Base-by-base conservation (phyloP, 2,329 filamentous ascomycete species). In the Exophiala phaeomuriformis region DNA sequence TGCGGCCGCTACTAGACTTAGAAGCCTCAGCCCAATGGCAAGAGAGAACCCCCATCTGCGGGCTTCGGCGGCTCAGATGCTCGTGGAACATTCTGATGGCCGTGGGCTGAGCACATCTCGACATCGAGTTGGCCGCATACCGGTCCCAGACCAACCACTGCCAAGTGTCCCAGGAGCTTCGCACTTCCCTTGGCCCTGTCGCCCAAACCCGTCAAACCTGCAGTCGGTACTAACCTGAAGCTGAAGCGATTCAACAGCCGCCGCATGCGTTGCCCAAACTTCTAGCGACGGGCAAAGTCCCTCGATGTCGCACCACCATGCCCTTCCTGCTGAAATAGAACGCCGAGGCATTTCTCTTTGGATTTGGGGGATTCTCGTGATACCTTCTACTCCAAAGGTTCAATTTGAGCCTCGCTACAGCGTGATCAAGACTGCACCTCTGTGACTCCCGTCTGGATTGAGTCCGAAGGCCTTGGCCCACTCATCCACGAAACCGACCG, bases 1-100 rank as follows among this genome's bases (percentile, higher is more conserved):
- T 43, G 37, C 47, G 27, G 35, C 37, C 8, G 47, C 27, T 50
- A 19, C 19, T 19, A 19, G 19, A 19, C 19, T 19, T 19, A 19
- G 19, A 19, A 19, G 19, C 19, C 19, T 19, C 19, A 19, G 19
- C 19, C 19, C 19, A 19, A 19, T 19, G 19, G 19, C 35, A 19
- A 40, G 5, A 28, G 19, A 44, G 8, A 43, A 64, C 39, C 64
- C 64, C 1, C 28, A 40, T 3, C 37, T 40, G 10, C 56, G 64
- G 33, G 64, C 64, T 2, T 65, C 64, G 5, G 64, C 63, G 3
- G 64, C 60, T 9, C 57, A 66, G 27, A 65, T 66, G 60, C 61
- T 67, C 51, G 42, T 61, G 9, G 47, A 51, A 8, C 12, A 52
- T 31, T 64, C 47, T 47, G 27, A 51, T n/a, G 59, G 60, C 30